A percentile compares a stretch with the other conserved stretches of the same genome.
These are phyloP conservation scores for Dipodascus albidus DNA, from an alignment of 805 yeast genomes.

Conservation along the genomic window DNA sequence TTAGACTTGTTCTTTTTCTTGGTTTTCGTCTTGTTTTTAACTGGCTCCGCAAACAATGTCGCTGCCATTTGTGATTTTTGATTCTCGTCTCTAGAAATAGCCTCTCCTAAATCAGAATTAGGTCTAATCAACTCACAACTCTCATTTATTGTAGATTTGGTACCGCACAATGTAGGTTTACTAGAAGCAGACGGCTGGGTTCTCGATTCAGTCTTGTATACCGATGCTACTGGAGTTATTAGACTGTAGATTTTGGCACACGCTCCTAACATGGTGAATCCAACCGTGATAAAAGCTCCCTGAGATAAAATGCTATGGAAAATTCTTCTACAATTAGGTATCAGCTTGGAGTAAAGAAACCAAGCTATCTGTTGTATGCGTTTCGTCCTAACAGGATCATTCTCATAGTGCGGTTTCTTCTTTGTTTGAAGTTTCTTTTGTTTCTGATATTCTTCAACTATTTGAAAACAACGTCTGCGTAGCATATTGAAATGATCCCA, in stretches of 20 bases:
- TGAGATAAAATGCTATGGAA: background rate
- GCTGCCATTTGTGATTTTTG: no score
- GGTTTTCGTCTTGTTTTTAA: background rate
- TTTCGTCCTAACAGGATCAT: background rate
- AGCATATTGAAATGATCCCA: background rate
- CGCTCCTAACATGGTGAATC: background rate
- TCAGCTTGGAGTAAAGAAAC: background rate
- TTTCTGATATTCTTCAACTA: background rate
- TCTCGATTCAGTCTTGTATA: background rate
- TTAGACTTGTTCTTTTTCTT: constrained; percentile 1
- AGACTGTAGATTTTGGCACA: background rate
- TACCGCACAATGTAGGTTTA: no score
- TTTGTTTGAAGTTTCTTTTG: background rate
- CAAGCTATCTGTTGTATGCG: background rate
- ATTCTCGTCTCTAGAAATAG: background rate
- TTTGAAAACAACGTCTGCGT: background rate
- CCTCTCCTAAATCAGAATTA: background rate
- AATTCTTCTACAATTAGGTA: background rate
- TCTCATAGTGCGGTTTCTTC: background rate
- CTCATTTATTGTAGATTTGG: no score
- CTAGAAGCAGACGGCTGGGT: no score
- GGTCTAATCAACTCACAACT: no score
- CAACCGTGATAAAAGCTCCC: constrained; percentile 1
- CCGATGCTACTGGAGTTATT: background rate
- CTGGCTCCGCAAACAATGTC: no score